phyloP scores from a whole-genome alignment of 2,329 filamentous ascomycete genomes.

The Colletotrichum camelliae region DNA sequence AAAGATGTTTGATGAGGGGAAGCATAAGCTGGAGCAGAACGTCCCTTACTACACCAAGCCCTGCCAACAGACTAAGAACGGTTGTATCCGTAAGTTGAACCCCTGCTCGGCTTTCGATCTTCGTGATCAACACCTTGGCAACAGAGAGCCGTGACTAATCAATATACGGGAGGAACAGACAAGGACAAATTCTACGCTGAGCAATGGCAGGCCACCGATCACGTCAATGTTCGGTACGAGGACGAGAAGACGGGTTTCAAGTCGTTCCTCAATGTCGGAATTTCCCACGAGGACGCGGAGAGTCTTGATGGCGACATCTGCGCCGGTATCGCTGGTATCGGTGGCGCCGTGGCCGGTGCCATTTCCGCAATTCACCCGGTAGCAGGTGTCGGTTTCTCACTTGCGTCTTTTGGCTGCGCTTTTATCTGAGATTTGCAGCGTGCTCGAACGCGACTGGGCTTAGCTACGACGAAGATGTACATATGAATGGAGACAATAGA shows the following conservation, averaged over 20 bases:
- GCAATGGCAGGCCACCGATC: neutral
- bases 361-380: neutral
- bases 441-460: neutral
- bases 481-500: neutral
- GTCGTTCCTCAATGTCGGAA: neutral
- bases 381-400: neutral
- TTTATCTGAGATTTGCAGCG: neutral
- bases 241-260: neutral
- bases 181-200: neutral
- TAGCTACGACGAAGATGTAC: neutral
- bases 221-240: neutral
- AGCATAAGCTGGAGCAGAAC: neutral
- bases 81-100: neutral
- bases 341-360: neutral
- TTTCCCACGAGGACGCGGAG: neutral
- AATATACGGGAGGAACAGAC: neutral
- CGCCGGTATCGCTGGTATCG: neutral
- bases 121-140: neutral
- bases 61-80: neutral
- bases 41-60: neutral
- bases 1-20: neutral
- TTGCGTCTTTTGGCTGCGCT: neutral
- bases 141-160: neutral
- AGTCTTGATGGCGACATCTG: neutral
- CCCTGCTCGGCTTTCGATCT: no score